Conservation (phyloP, 2,329 filamentous ascomycete species). For the Talaromyces sp. region DNA sequence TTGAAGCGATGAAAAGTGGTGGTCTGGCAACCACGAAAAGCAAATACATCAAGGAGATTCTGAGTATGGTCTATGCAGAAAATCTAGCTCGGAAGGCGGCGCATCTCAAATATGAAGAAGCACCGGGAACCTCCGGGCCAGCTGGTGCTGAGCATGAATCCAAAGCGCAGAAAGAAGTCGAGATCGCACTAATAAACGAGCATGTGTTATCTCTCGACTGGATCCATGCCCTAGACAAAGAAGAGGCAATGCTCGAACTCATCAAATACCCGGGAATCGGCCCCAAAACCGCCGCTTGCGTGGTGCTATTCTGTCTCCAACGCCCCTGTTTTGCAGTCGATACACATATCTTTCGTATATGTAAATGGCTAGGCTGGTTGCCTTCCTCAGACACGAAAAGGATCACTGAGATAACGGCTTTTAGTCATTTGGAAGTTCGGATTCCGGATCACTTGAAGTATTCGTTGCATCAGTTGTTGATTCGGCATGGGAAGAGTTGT, state of each 20-base stretch:
- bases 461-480: constrained; percentile 60
- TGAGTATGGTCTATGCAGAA: constrained; percentile 70
- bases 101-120: constrained; percentile 47
- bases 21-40: constrained; percentile 71
- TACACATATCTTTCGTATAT: constrained; percentile 65
- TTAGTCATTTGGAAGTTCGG: constrained; percentile 59
- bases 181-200: constrained; percentile 58
- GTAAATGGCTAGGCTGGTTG: constrained; percentile 62
- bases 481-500: constrained; percentile 63
- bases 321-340: constrained; percentile 65
- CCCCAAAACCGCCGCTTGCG: constrained; percentile 65
- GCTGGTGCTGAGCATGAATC: constrained; percentile 44
- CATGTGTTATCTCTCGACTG: constrained; percentile 65
- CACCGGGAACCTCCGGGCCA: constrained; percentile 41
- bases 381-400: constrained; percentile 41
- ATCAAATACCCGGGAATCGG: constrained; percentile 63
- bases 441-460: constrained; percentile 65
- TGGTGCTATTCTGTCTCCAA: constrained; percentile 63
- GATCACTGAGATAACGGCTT: constrained; percentile 51
- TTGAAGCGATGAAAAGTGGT: constrained; percentile 66
- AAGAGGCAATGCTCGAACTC: constrained; percentile 59
- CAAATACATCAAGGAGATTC: constrained; percentile 68
- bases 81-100: constrained; percentile 59
- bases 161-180: constrained; percentile 54
- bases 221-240: constrained; percentile 54